Percentiles rank a stretch among this genome's conserved stretches.
Evolutionary conservation across 352 stramenopile genomes (phyloP).

Genomic region (Phytophthora sp.): DNA sequence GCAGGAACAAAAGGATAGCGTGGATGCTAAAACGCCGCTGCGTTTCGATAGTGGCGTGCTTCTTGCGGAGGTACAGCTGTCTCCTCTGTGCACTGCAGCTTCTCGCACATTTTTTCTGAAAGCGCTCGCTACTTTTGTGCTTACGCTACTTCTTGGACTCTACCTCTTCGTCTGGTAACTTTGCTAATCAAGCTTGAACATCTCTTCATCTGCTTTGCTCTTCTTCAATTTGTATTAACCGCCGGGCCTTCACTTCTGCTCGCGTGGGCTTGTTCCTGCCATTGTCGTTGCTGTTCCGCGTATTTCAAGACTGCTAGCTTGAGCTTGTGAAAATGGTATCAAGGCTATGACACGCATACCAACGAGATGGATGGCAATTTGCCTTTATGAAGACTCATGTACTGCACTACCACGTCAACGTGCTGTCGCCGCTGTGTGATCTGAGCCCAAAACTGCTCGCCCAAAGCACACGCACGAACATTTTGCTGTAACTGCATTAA

Average conservation of each 20-base stretch:
- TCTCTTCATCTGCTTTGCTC: neutral
- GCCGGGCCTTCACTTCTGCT: constrained; percentile 19
- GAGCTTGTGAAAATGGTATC: constrained; percentile 36
- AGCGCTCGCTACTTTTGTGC: constrained; percentile 60
- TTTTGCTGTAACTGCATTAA: too few species aligned
- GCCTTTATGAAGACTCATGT: constrained; percentile 57
- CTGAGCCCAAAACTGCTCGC: constrained; percentile 17
- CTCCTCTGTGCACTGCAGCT: constrained; percentile 43
- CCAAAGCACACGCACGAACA: too few species aligned
- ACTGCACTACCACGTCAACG: constrained; percentile 52
- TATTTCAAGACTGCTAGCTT: too few species aligned
- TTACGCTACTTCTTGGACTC: constrained; percentile 57
- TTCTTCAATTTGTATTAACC: neutral
- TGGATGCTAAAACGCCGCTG: constrained; percentile 16
- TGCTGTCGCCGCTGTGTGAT: constrained; percentile 36
- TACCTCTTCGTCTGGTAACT: constrained; percentile 53
- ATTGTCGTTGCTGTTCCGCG: too few species aligned
- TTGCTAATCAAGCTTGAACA: neutral
- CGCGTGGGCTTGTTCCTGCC: too few species aligned
- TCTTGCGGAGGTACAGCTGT: constrained; percentile 54
- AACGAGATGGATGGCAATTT: constrained; percentile 49
- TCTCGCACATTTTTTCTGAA: constrained; percentile 79
- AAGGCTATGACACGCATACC: constrained; percentile 30
- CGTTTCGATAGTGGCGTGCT: constrained; percentile 53
- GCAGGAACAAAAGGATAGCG: constrained; percentile 23